Conservation (phyloP, 768 basidiomycete genomes). For the Pulveroboletus sp. region DNA sequence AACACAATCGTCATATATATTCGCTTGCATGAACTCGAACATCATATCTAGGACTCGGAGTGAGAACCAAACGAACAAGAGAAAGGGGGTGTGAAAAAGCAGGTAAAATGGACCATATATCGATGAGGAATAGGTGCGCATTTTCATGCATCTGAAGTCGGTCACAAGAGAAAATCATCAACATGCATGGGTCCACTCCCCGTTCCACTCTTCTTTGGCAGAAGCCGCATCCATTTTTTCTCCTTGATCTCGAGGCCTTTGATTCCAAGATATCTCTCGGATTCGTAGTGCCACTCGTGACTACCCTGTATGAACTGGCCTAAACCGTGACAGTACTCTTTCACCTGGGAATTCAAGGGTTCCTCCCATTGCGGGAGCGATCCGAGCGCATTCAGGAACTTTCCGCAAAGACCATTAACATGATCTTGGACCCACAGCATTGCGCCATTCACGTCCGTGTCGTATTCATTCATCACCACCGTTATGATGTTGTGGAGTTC, state of each 20-base stretch:
- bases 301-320: constrained; percentile 46
- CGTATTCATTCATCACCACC: constrained; percentile 43
- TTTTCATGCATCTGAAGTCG: neutral
- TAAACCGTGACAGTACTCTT: constrained; percentile 44
- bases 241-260: constrained; percentile 6
- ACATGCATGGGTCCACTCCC: constrained; percentile 5
- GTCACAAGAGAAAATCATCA: constrained; percentile 1
- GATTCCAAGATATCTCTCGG: constrained; percentile 5
- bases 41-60: too few relatives aligned
- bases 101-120: too few relatives aligned
- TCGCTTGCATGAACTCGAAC: too few relatives aligned
- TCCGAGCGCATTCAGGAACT: constrained; percentile 16
- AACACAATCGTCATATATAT: too few relatives aligned
- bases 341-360: too few relatives aligned
- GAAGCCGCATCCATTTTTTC: constrained; percentile 6
- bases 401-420: neutral
- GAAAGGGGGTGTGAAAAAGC: too few relatives aligned
- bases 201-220: constrained; percentile 1
- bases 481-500: constrained; percentile 44
- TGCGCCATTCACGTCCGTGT: constrained; percentile 15
- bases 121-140: too few relatives aligned
- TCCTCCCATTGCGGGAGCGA: constrained; percentile 40
- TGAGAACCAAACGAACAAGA: too few relatives aligned
- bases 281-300: constrained; percentile 6
- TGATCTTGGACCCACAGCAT: constrained; percentile 14